phyloP scores from a whole-genome alignment of 192 early-diverging fungal species.

The Piromyces finnis region DNA sequence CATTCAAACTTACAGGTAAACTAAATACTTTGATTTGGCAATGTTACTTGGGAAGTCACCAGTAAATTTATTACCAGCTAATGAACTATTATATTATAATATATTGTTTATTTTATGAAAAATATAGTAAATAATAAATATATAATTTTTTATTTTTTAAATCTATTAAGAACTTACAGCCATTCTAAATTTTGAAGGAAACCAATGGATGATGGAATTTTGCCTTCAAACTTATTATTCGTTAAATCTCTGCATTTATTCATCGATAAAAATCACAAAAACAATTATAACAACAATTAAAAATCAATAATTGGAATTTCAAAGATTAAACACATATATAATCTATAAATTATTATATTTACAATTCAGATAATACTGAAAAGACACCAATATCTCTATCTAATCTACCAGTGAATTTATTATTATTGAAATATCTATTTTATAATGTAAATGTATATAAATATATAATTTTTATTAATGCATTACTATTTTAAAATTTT shows the following conservation, averaged over 20 bases:
- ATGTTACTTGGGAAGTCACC: neutral
- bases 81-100: no score
- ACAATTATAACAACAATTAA: no score
- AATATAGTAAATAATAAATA: no score
- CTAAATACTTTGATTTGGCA: neutral
- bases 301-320: no score
- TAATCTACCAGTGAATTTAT: neutral
- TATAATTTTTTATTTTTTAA: no score
- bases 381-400: neutral
- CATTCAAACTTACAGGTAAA: neutral
- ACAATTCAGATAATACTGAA: neutral
- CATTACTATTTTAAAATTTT: no score
- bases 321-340: no score
- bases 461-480: neutral
- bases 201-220: neutral
- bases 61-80: neutral
- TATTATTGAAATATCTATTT: neutral
- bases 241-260: neutral
- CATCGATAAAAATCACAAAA: neutral
- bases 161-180: no score
- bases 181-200: neutral
- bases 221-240: neutral
- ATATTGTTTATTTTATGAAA: no score
- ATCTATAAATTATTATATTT: neutral
- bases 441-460: no score